Evolutionary conservation across 2,329 filamentous ascomycete genomes (phyloP).

Genomic region (Monilinia aucupariae): DNA sequence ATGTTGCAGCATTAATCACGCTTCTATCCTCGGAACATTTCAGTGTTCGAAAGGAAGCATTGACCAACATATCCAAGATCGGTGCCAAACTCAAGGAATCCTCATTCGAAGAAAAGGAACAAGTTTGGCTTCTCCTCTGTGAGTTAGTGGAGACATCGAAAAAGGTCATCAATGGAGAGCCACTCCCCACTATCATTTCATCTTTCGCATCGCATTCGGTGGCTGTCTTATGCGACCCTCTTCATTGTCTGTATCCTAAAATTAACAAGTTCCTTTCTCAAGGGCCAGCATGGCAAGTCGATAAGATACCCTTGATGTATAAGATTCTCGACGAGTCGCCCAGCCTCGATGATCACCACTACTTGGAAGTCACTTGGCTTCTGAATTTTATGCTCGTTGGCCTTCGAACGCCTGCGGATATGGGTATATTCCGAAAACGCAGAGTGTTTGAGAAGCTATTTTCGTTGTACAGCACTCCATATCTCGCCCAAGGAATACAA

Average conservation of each 20-base stretch:
- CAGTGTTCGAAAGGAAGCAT: slow-evolving; percentile 73
- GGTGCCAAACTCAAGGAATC: slow-evolving; percentile 60
- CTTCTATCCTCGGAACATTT: slow-evolving; percentile 70
- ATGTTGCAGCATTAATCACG: slow-evolving; percentile 62
- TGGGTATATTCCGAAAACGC: slow-evolving; percentile 55
- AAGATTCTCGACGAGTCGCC: slow-evolving; percentile 60
- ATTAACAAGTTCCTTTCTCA: slow-evolving; percentile 78
- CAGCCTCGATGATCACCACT: slow-evolving; percentile 65
- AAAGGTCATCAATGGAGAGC: slow-evolving; percentile 46
- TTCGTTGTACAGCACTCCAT: slow-evolving; percentile 61
- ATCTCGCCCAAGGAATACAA: slow-evolving; percentile 48
- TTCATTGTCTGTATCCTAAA: slow-evolving; percentile 80
- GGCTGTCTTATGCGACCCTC: slow-evolving; percentile 65
- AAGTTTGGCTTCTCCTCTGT: slow-evolving; percentile 72
- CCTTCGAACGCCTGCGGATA: slow-evolving; percentile 53
- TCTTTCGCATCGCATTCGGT: slow-evolving; percentile 69
- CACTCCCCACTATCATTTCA: slow-evolving; percentile 68
- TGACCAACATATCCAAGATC: slow-evolving; percentile 62
- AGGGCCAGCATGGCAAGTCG: slow-evolving; percentile 68
- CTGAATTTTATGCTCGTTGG: slow-evolving; percentile 65
- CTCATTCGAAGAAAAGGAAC: slow-evolving; percentile 67
- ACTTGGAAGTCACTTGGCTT: slow-evolving; percentile 70
- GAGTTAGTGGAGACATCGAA: slow-evolving; percentile 73
- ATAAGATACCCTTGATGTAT: slow-evolving; percentile 66
- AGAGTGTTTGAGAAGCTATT: slow-evolving; percentile 72